Evolutionary conservation across 1,284 basidiomycete species (phyloP).

Genomic region (Marasmius fiardii): DNA sequence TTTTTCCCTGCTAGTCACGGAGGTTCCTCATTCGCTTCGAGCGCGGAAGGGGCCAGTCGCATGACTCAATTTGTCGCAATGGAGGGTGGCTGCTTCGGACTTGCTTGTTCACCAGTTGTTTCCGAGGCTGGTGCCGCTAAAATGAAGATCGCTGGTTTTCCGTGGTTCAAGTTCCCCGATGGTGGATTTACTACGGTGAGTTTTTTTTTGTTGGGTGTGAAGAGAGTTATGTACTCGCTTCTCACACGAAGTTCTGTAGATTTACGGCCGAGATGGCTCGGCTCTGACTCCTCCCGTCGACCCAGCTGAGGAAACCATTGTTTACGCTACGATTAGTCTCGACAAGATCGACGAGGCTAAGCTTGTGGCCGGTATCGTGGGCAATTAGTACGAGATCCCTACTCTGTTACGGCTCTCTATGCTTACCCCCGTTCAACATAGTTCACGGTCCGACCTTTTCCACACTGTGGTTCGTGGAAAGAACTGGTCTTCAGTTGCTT

Average conservation of each 20-base stretch:
- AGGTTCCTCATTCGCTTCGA: slow-evolving; percentile 23
- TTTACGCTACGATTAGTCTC: slow-evolving; percentile 25
- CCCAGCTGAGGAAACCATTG: slow-evolving; percentile 20
- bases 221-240: background rate
- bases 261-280: slow-evolving; percentile 27
- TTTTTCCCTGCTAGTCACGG: slow-evolving; percentile 21
- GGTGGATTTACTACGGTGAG: slow-evolving; percentile 23
- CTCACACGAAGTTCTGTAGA: slow-evolving; percentile 16
- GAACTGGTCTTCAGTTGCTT: slow-evolving; percentile 20
- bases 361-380: slow-evolving; percentile 23
- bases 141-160: slow-evolving; percentile 24
- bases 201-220: background rate
- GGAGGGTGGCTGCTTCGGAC: slow-evolving; percentile 27
- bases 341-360: slow-evolving; percentile 26
- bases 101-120: slow-evolving; percentile 24
- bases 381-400: slow-evolving; percentile 21
- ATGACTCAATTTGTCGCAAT: slow-evolving; percentile 27
- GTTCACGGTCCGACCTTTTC: slow-evolving; percentile 22
- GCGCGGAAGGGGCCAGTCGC: slow-evolving; percentile 23
- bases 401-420: background rate
- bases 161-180: slow-evolving; percentile 25
- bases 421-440: background rate
- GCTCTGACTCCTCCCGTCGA: slow-evolving; percentile 19
- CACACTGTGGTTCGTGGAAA: slow-evolving; percentile 23
- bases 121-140: slow-evolving; percentile 23